Evolutionary conservation across 1,139 yeast genomes (phyloP).

Genomic region (Sugiyamaella xylanicola): DNA sequence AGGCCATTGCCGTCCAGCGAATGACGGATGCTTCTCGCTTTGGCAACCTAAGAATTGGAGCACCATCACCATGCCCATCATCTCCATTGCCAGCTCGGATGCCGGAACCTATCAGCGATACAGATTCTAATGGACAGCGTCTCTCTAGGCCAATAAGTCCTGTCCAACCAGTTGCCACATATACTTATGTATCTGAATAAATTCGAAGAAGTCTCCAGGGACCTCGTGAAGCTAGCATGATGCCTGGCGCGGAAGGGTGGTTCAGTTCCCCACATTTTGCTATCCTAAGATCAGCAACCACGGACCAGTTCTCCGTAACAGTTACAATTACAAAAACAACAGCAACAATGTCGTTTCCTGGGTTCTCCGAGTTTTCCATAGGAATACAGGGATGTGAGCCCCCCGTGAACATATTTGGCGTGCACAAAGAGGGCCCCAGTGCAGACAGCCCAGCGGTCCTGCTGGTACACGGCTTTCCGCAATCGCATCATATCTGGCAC

Average conservation of each 20-base stretch:
- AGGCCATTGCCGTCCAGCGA: background rate
- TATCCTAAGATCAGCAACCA: too few species aligned
- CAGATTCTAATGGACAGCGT: too few species aligned
- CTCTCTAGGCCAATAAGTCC: too few species aligned
- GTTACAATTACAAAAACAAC: too few species aligned
- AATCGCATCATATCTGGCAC: slow-evolving; percentile 26
- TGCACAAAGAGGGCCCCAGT: background rate
- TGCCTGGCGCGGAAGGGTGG: too few species aligned
- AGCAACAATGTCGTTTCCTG: slow-evolving; percentile 3
- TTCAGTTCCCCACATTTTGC: background rate
- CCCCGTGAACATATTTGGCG: slow-evolving; percentile 11
- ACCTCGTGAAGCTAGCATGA: too few species aligned
- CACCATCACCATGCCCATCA: background rate
- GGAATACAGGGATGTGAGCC: background rate
- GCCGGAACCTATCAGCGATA: too few species aligned
- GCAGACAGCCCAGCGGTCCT: slow-evolving; percentile 20
- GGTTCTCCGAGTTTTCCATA: slow-evolving; percentile 2
- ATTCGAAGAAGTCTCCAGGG: too few species aligned
- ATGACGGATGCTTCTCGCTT: background rate
- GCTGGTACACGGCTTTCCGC: slow-evolving; percentile 28
- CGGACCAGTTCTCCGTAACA: too few species aligned
- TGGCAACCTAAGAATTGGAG: background rate
- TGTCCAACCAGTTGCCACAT: background rate
- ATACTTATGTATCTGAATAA: background rate
- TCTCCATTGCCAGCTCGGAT: too few species aligned